phyloP scores from a whole-genome alignment of 805 yeast species.

The Lachancea sp. region DNA sequence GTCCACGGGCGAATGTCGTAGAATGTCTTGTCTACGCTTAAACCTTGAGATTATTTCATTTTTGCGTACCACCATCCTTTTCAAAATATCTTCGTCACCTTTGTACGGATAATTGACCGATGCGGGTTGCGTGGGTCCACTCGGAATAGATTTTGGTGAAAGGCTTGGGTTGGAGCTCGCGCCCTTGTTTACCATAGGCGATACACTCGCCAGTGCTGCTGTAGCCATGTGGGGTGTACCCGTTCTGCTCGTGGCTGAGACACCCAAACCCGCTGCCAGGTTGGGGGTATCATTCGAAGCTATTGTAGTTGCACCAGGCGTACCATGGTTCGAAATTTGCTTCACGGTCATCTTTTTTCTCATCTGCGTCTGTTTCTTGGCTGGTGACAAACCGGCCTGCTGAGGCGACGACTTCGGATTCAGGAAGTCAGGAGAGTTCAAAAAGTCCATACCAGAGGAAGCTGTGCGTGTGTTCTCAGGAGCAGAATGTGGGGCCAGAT shows the following conservation, averaged over 20 bases:
- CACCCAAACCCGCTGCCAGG: slow-evolving; percentile 10
- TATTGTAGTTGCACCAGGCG: slow-evolving; percentile 15
- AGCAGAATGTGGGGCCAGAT: slow-evolving; percentile 2
- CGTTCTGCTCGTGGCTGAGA: slow-evolving; percentile 14
- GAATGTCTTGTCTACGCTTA: slow-evolving; percentile 32
- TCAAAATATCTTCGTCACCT: slow-evolving; percentile 29
- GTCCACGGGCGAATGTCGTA: slow-evolving; percentile 27
- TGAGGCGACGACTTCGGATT: slow-evolving; percentile 14
- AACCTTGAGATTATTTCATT: slow-evolving; percentile 30
- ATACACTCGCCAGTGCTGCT: slow-evolving; percentile 6
- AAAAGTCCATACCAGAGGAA: slow-evolving; percentile 17
- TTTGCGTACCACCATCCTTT: slow-evolving; percentile 25
- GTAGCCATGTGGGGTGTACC: slow-evolving; percentile 15
- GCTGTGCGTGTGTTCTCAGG: slow-evolving; percentile 10
- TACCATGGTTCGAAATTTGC: slow-evolving; percentile 10
- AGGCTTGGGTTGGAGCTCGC: slow-evolving; percentile 9
- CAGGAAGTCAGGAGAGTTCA: slow-evolving; percentile 17
- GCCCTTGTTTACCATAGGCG: slow-evolving; percentile 10
- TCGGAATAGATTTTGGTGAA: slow-evolving; percentile 13
- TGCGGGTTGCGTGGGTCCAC: slow-evolving; percentile 5
- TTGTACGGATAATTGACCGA: slow-evolving; percentile 24
- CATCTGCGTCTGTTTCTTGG: slow-evolving; percentile 8
- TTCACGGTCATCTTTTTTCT: slow-evolving; percentile 8
- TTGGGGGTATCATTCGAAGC: slow-evolving; percentile 14
- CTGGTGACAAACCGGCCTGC: slow-evolving; percentile 15